Base-by-base conservation (phyloP, 1,284 basidiomycete species). In the Grifola frondosa region DNA sequence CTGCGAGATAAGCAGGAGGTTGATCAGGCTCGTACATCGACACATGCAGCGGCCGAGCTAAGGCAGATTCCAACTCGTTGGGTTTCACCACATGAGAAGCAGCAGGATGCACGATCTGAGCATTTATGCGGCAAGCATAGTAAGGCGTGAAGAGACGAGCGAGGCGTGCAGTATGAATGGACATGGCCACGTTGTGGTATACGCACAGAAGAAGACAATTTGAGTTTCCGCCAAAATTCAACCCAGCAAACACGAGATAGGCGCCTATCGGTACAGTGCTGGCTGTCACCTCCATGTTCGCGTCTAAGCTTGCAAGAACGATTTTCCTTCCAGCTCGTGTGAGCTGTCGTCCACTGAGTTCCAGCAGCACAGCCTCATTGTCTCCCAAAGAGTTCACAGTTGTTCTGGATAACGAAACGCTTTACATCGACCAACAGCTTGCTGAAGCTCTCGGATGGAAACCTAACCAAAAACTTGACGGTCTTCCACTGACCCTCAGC, bases 21-120 rank as follows among this genome's bases (percentile, higher is more conserved):
- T 45, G 52, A 9, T 65, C 40, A 10, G 67, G 67, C 44, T 66
- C 63, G 42, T 68, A 66, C 17, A 48, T 34, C 4, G 64, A 43
- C 1, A 60, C 50, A 25, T 66, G 52, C 30, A 67, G 30, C 8
- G 67, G 65, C 9, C 66, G 57, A 20, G 56, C 54, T 11, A 69
- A 46, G 2, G 66, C 58, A 9, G 67, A 67, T 33, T 59, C 48
- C 6, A 68, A 56, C 48, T 68, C 66, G 42, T 67, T 64, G 3
- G 66, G 63, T 38, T 68, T 68, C 17, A 67, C 66, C 2, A 66
- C 46, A 3, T 51, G 48, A 2, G 61, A 58, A 19, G 37, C 30
- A 3, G 59, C 57, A 1, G 67, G 66, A 40, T 65, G 47, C 11
- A 67, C 64, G 3, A 67, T 49, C 47, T 67, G 66, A 0, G 65